phyloP scores from a whole-genome alignment of 768 basidiomycete species.

The Tubosaeta sp. region DNA sequence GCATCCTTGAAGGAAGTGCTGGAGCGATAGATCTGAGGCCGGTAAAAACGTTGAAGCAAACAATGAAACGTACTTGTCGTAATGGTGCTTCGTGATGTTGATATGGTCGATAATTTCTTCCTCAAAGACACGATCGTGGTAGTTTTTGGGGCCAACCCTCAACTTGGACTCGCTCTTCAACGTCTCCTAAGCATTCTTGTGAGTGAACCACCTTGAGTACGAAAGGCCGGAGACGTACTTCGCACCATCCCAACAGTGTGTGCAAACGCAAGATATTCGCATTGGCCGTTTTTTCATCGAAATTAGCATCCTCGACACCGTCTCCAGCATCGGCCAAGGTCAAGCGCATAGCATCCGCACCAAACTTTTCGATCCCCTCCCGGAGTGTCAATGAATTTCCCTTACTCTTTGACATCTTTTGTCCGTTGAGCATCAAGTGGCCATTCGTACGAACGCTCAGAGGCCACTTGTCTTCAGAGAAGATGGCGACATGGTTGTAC shows the following conservation, averaged over 20 bases:
- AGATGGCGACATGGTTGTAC: constrained; percentile 94
- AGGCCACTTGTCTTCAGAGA: constrained; percentile 86
- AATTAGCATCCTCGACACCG: constrained; percentile 97
- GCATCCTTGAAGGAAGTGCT: constrained; percentile 97
- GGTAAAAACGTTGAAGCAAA: background rate
- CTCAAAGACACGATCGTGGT: constrained; percentile 88
- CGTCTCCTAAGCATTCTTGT: constrained; percentile 60
- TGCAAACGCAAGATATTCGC: constrained; percentile 92
- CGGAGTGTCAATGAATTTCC: constrained; percentile 92
- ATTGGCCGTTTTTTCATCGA: constrained; percentile 97
- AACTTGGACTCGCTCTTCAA: constrained; percentile 64
- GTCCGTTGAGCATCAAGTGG: constrained; percentile 93
- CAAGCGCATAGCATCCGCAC: constrained; percentile 91
- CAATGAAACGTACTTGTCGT: constrained; percentile 60
- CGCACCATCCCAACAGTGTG: constrained; percentile 88
- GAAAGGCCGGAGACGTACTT: constrained; percentile 47
- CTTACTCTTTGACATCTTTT: constrained; percentile 98
- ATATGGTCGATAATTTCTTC: constrained; percentile 87
- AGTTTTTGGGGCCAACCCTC: constrained; percentile 68
- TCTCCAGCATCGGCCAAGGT: constrained; percentile 95
- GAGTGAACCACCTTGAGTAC: background rate
- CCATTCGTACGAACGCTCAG: constrained; percentile 92
- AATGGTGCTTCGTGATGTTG: constrained; percentile 75
- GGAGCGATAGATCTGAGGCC: constrained; percentile 1
- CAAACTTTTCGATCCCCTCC: constrained; percentile 90